Base-by-base conservation (phyloP, 129 eudicot species). In the Ambrosia artemisiifolia region DNA sequence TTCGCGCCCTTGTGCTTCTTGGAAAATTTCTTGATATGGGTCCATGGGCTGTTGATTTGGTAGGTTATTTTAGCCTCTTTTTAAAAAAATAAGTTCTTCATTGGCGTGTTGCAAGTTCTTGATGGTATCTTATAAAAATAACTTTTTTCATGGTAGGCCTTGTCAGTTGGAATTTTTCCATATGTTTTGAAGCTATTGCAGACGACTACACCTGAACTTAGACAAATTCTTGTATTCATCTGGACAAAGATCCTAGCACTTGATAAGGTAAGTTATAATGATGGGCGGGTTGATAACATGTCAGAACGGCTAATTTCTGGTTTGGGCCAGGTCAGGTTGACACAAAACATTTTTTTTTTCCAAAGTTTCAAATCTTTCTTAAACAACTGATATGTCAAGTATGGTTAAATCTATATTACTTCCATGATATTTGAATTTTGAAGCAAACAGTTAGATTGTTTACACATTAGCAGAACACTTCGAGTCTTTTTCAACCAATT, bases 21-120 rank as follows among this genome's bases (percentile, higher is more conserved):
- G 99, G 99, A 75, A 86, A 88, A 77, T 94, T 94, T 83, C 92
- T 94, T 63, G 99, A 94, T 75, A 90, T 94, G 99, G 99, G 99
- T 17, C 89, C 91, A n/a, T 94, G 99, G 99, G 99, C 99, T 55
- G 97, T 94, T 63, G 96, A 94, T 79, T 85, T 94, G 99, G 99
- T 94, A 55, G 82, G 73, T 51, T 79, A 16, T 50, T 73, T 38
- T 50, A 47, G 61, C 34, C 44, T 63, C 63, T 65, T 6, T 10
- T 55, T 8, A 2, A 2, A 8, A 10, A 11, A 59, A 32, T 36
- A 30, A 24, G 6, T 5, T 66, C 63, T 67, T 71, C 36, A 43
- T 69, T 53, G 48, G 42, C 47, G 61, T 34, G 17, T 9, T 16
- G 30, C 63, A 56, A 40, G 40, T 11, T 51, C 42, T 24, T 55